phyloP scores from a whole-genome alignment of 176 grass and related monocot genomes.

The Thalia dealbata region DNA sequence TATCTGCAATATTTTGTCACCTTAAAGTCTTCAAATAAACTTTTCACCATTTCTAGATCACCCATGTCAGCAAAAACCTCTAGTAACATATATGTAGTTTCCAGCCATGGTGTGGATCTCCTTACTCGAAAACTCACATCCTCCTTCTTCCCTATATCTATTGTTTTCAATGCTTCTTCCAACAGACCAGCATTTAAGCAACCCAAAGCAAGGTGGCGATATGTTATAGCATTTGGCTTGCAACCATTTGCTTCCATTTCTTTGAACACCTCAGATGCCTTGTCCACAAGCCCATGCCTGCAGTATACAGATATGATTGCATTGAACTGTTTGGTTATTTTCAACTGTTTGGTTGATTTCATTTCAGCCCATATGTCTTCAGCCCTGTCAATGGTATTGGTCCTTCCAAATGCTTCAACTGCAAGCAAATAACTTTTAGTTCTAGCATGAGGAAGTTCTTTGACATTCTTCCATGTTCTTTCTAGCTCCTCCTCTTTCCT shows the following conservation, averaged over 20 bases:
- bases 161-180: conserved; percentile 66
- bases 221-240: conserved; percentile 84
- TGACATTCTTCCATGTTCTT: conserved; percentile 51
- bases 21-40: conserved; percentile 63
- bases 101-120: conserved; percentile 83
- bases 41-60: conserved; percentile 58
- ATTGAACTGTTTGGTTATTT: conserved; percentile 63
- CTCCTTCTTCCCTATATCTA: conserved; percentile 60
- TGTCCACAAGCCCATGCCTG: conserved; percentile 53
- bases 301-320: conserved; percentile 79
- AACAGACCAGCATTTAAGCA: conserved; percentile 74
- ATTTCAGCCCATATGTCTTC: conserved; percentile 61
- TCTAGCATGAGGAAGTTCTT: conserved; percentile 54
- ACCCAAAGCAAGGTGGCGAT: conserved; percentile 66
- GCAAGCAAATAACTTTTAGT: conserved; percentile 66
- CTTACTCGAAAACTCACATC: conserved; percentile 43
- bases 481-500: conserved; percentile 60
- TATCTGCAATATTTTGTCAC: conserved; percentile 73
- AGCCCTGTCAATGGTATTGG: conserved; percentile 31
- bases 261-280: conserved; percentile 71
- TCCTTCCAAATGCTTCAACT: conserved; percentile 84
- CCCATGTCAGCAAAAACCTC: conserved; percentile 64
- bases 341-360: conserved; percentile 47
- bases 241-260: conserved; percentile 66
- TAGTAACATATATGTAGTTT: conserved; percentile 71